These are phyloP conservation scores for Ogataea corticis DNA, from an alignment of 805 yeast species.

Conservation along the genomic window DNA sequence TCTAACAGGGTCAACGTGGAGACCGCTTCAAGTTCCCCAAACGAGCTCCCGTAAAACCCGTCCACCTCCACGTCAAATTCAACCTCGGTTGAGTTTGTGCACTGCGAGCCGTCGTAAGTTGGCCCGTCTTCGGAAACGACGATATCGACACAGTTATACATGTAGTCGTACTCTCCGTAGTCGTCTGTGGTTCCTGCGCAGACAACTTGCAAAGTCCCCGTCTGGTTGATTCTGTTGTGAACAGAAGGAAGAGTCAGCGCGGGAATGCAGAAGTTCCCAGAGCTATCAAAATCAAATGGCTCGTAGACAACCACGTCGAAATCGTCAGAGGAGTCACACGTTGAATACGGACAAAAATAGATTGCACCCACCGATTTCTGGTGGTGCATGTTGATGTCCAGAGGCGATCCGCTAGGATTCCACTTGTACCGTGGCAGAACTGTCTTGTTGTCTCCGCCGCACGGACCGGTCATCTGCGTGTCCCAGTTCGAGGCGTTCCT, in stretches of 20 bases:
- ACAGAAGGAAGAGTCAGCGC: conserved; percentile 27
- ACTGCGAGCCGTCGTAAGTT: conserved; percentile 27
- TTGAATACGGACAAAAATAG: conserved; percentile 27
- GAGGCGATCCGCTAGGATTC: conserved; percentile 35
- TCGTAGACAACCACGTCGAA: conserved; percentile 26
- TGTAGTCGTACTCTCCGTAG: conserved; percentile 22
- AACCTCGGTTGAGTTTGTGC: conserved; percentile 26
- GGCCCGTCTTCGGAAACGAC: conserved; percentile 29
- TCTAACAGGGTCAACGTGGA: conserved; percentile 9
- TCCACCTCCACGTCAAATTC: conserved; percentile 12
- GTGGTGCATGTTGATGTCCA: conserved; percentile 28
- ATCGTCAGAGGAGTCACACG: conserved; percentile 25
- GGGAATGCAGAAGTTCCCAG: conserved; percentile 33
- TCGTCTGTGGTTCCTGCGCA: conserved; percentile 21
- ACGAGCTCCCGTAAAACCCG: not conserved
- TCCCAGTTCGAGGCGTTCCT: conserved; percentile 33
- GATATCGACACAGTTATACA: conserved; percentile 35
- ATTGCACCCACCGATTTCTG: conserved; percentile 26
- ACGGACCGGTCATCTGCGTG: conserved; percentile 31
- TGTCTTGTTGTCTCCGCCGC: conserved; percentile 32
- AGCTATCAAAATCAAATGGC: conserved; percentile 22
- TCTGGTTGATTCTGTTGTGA: conserved; percentile 21
- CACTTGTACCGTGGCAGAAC: conserved; percentile 32
- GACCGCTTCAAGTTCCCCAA: conserved; percentile 7
- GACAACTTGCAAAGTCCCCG: conserved; percentile 33